A percentile compares a stretch with the other conserved stretches of the same genome.
phyloP scores from a whole-genome alignment of 2,329 filamentous ascomycete species.

The Colletotrichum zoysiae region DNA sequence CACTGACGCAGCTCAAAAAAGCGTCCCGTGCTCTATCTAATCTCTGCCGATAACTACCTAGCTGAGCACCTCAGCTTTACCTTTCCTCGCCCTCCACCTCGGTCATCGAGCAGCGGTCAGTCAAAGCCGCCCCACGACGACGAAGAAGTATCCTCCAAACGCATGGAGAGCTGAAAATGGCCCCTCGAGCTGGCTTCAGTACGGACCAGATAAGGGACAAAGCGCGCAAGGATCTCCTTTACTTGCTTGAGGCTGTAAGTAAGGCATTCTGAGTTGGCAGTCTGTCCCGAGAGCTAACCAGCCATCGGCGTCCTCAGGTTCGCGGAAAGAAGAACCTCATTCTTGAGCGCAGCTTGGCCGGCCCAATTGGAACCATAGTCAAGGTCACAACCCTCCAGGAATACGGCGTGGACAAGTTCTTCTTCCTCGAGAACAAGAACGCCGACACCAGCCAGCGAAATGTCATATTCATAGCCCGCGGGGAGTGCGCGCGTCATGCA shows the following conservation, averaged over 20 bases:
- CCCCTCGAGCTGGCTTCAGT: constrained; percentile 78
- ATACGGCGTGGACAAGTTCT: constrained; percentile 97
- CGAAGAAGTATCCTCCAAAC: constrained; percentile 32
- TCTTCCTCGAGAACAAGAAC: constrained; percentile 96
- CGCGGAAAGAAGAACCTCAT: constrained; percentile 99
- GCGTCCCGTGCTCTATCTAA: constrained; percentile 32
- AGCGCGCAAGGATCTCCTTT: constrained; percentile 88
- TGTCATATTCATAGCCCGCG: constrained; percentile 91
- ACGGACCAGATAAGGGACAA: constrained; percentile 82
- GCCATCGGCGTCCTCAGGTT: constrained; percentile 69
- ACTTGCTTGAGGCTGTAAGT: constrained; percentile 95
- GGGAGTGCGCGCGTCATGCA: constrained; percentile 87
- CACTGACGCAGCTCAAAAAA: constrained; percentile 34
- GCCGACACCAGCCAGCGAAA: constrained; percentile 95
- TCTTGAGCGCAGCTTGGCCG: constrained; percentile 90
- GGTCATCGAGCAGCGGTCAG: constrained; percentile 34
- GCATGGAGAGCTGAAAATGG: constrained; percentile 72
- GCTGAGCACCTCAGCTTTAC: constrained; percentile 13
- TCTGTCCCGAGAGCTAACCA: constrained; percentile 25
- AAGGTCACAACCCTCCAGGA: constrained; percentile 97
- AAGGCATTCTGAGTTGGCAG: constrained; percentile 26
- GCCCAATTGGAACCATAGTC: constrained; percentile 89
- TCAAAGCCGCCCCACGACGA: constrained; percentile 10
- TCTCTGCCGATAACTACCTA: constrained; percentile 12
- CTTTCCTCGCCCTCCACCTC: not conserved